Base-by-base conservation (phyloP, 2,329 filamentous ascomycete genomes). In the Chaetomiaceae sp. region DNA sequence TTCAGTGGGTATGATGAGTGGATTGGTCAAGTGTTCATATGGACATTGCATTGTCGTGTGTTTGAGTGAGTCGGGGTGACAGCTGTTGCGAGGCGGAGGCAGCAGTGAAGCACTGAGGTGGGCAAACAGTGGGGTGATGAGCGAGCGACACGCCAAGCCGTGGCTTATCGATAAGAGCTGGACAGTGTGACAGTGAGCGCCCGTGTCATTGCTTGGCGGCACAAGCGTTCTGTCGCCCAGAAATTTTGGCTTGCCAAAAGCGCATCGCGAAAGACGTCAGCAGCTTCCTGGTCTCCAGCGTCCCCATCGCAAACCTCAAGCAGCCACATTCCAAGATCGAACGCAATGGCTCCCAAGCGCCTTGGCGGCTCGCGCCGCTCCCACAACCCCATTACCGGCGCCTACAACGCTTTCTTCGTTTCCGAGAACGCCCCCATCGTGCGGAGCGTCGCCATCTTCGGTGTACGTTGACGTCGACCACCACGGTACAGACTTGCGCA, bases 371-470 rank as follows among this genome's bases (percentile, higher is more conserved):
- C 41, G 29, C 45, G 47, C 42, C 36, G 49, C 29, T 55, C 68
- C 45, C 74, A 71, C 58, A 73, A 79, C 55, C 70, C 75, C 60
- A 57, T 82, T 56, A 67, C 68, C 55, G 68, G 67, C 43, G 66
- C 73, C 48, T 84, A 83, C 65, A 71, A 74, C 45, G 68, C 76
- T 51, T 58, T 84, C 58, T 82, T 78, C 38, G 72, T 74, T 42
- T 65, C 79, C 27, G 81, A 84, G 61, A 84, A 85, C 63, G 71
- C 78, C 29, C 72, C 76, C 49, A 74, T 84, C 46, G 78, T 84
- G 50, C 73, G 75, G 58, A 83, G 79, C 58, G 64, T 84, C 53
- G 65, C 75, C 38, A 66, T 79, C 50, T 83, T 82, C 60, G 75
- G 74, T 38, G 77, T 81, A 68, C 59, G 75, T 69, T 39, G 10